Percentiles rank a stretch among this genome's conserved stretches.
Evolutionary conservation across 108 stramenopile species (phyloP).

Genomic region (Skeletonema tropicum): DNA sequence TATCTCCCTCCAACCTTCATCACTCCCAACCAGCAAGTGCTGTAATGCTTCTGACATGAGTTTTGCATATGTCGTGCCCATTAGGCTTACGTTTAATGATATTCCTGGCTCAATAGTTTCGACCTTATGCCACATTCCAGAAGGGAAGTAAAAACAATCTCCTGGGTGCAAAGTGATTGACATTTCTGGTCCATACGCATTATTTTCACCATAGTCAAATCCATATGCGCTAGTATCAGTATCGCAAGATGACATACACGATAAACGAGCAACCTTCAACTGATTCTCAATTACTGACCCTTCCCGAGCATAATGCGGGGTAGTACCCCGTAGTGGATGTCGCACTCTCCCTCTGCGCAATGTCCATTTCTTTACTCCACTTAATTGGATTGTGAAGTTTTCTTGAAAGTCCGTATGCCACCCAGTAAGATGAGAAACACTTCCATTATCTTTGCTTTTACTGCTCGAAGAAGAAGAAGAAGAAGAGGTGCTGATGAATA

Average conservation of each 20-base stretch:
- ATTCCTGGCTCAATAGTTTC: constrained; percentile 83
- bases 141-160: constrained; percentile 92
- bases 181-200: constrained; percentile 59
- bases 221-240: constrained; percentile 24
- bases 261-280: constrained; percentile 75
- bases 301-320: constrained; percentile 84
- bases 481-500: constrained; percentile 65
- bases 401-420: constrained; percentile 96
- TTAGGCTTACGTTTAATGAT: constrained; percentile 86
- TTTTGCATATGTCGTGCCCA: constrained; percentile 84
- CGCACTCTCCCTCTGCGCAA: constrained; percentile 64
- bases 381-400: constrained; percentile 92
- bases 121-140: constrained; percentile 91
- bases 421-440: constrained; percentile 58
- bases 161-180: constrained; percentile 71
- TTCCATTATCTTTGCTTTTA: neutral
- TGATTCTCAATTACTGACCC: constrained; percentile 83
- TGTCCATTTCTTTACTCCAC: constrained; percentile 85
- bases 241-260: constrained; percentile 5
- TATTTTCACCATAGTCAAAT: constrained; percentile 59
- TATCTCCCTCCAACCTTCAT: constrained; percentile 68
- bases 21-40: constrained; percentile 65
- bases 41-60: constrained; percentile 71
- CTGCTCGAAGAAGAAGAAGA: constrained; percentile 11
- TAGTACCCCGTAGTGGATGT: constrained; percentile 82